Base-by-base conservation (phyloP, 2,329 filamentous ascomycete genomes). In the Fusarium odoratissimum region DNA sequence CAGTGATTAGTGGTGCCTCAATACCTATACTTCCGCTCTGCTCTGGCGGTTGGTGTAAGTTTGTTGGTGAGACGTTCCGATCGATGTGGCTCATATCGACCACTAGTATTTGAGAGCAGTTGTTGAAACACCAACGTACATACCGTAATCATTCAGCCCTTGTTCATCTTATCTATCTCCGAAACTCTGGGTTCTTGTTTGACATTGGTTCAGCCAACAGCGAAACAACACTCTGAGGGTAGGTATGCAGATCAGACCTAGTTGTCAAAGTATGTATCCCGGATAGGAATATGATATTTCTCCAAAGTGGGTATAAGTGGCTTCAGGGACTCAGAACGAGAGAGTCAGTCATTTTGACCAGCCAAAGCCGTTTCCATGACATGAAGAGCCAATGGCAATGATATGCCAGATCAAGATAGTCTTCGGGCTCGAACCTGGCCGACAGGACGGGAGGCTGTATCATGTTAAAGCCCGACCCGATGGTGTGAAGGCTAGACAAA, bases 181-280 rank as follows among this genome's bases (percentile, higher is more conserved):
- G 56, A 31, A 73, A 71, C 55, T 68, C 28, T 71, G 62, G 31
- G 42, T 35, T 51, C 45, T 57, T 41, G 41, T 13, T 49, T 46
- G 42, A 44, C n/a, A 17, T 41, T 68, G 28, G 19, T 31, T 23
- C 30, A 41, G 41, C 46, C 44, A 71, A 45, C 58, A 61, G 16
- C 37, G 31, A 58, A 45, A 35, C n/a, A 46, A 35, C 38, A 48
- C 35, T 60, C 49, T 41, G 44, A 71, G 65, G 60, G 60, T 60
- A 55, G 67, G 59, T 49, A 74, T 72, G 71, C 54, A 63, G 71
- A 72, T 72, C 64, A 62, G 38, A 62, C 49, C 42, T 69, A 44
- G 21, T 42, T 23, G 30, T 65, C 44, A 57, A 68, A 52, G 38
- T 51, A 46, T 67, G 40, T 60, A 12, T 38, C 37, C 28, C 12